phyloP scores from a whole-genome alignment of 2,329 filamentous ascomycete species.

The Aureobasidium melanogenum region DNA sequence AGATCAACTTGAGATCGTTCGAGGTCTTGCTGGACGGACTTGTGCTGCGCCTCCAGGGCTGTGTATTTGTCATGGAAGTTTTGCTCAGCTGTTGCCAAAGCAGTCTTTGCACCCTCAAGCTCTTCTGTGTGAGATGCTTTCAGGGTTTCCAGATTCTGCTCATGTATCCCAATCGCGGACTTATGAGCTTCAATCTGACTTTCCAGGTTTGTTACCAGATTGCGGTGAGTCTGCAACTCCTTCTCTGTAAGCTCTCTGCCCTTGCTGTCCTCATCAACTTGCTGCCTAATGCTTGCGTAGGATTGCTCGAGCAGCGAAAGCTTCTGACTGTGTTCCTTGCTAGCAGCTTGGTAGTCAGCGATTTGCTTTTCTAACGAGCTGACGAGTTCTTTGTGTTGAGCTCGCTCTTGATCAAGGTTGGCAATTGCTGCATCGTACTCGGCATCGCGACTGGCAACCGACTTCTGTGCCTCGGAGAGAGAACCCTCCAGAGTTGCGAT shows the following conservation, averaged over 20 bases:
- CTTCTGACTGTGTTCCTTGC: constrained; percentile 58
- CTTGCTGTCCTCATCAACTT: constrained; percentile 59
- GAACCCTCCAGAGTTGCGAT: constrained; percentile 66
- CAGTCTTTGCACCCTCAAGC: constrained; percentile 53
- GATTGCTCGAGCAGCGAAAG: constrained; percentile 67
- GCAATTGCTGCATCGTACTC: constrained; percentile 22
- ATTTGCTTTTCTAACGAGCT: constrained; percentile 62
- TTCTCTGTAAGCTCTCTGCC: constrained; percentile 48
- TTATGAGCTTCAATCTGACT: constrained; percentile 49
- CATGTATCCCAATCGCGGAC: constrained; percentile 44
- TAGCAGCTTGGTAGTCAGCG: constrained; percentile 68
- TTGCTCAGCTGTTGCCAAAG: constrained; percentile 35
- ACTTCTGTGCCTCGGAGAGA: constrained; percentile 23
- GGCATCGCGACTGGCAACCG: constrained; percentile 16
- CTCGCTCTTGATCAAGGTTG: constrained; percentile 32
- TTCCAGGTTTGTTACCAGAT: constrained; percentile 47
- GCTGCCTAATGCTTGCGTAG: constrained; percentile 55
- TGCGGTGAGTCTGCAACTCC: constrained; percentile 42
- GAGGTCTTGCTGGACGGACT: constrained; percentile 51
- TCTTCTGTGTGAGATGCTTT: constrained; percentile 46
- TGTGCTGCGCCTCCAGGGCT: constrained; percentile 25
- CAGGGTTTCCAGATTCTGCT: constrained; percentile 44
- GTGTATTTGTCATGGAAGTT: constrained; percentile 26
- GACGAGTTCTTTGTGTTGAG: constrained; percentile 43
- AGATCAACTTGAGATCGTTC: constrained; percentile 50